Conservation (phyloP, 306 rosid genomes). For the Dalbergia oliveri region DNA sequence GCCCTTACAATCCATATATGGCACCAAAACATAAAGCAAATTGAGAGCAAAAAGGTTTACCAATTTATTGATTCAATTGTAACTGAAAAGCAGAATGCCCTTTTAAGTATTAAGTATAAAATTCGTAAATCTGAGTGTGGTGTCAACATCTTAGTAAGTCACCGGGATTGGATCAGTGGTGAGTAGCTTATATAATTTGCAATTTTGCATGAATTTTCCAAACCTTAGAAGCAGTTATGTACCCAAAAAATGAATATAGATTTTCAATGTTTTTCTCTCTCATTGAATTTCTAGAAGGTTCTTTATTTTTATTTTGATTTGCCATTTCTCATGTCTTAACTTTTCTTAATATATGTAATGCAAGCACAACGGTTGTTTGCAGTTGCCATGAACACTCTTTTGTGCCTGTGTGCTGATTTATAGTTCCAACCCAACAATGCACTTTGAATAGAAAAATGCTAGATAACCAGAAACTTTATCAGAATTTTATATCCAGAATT, state of each 20-base stretch:
- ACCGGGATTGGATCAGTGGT: no score
- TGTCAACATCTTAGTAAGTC: no score
- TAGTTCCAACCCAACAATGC: not conserved
- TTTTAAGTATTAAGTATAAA: not conserved
- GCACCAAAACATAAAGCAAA: not conserved
- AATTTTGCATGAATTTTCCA: no score
- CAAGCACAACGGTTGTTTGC: not conserved
- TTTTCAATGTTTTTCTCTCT: no score
- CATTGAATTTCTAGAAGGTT: not conserved
- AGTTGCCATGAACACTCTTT: not conserved
- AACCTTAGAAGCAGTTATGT: no score
- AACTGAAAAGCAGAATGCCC: not conserved
- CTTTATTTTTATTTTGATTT: not conserved
- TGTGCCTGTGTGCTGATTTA: not conserved
- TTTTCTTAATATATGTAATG: constrained; percentile 2
- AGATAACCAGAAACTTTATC: no score
- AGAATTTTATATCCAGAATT: no score
- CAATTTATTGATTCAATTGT: constrained; percentile 21
- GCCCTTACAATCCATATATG: not conserved
- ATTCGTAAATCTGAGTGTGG: not conserved
- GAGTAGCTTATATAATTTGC: not conserved
- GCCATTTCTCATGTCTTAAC: not conserved
- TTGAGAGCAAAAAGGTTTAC: not conserved
- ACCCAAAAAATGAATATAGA: no score
- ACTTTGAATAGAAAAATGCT: not conserved